These are phyloP conservation scores for Globisporangium ultimum DNA, from an alignment of 352 stramenopile genomes.

Conservation along the genomic window DNA sequence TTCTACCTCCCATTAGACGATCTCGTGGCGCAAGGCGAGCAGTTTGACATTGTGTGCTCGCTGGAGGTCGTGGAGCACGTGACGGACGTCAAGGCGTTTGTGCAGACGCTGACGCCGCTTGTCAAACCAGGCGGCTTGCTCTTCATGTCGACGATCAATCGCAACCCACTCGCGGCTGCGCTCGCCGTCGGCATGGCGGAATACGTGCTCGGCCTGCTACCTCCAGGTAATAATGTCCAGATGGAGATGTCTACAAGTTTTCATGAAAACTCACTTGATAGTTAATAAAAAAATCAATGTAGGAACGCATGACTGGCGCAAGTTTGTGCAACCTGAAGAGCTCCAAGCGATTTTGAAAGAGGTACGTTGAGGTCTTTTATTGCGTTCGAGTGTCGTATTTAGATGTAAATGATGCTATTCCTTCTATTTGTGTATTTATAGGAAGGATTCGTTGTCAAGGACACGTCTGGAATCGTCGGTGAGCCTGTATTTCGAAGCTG, in stretches of 20 bases:
- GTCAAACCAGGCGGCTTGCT: constrained; percentile 79
- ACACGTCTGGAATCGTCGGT: constrained; percentile 78
- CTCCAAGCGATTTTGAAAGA: constrained; percentile 53
- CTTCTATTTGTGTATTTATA: constrained; percentile 3
- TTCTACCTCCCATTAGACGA: constrained; percentile 39
- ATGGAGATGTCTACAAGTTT: not conserved
- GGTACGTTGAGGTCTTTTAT: constrained; percentile 14
- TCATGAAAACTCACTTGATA: not conserved
- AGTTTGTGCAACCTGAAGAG: constrained; percentile 77
- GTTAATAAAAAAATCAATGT: not conserved
- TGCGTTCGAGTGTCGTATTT: not conserved
- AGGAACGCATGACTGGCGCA: constrained; percentile 85
- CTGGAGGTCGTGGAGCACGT: constrained; percentile 87
- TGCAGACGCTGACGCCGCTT: constrained; percentile 70
- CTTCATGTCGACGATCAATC: constrained; percentile 87
- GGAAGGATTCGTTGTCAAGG: constrained; percentile 52
- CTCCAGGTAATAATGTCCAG: constrained; percentile 31
- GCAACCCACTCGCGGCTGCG: constrained; percentile 58
- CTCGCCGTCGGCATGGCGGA: constrained; percentile 75
- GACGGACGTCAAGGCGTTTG: constrained; percentile 59
- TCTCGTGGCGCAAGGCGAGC: constrained; percentile 57
- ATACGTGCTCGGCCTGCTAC: constrained; percentile 71
- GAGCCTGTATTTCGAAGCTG: constrained; percentile 72
- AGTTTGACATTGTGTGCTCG: constrained; percentile 85
- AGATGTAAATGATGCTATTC: not conserved